Evolutionary conservation across 495 filamentous ascomycete species (phyloP), one percentile per base, ranked within the genome.

Genomic region (Penicillium roqueforti): DNA sequence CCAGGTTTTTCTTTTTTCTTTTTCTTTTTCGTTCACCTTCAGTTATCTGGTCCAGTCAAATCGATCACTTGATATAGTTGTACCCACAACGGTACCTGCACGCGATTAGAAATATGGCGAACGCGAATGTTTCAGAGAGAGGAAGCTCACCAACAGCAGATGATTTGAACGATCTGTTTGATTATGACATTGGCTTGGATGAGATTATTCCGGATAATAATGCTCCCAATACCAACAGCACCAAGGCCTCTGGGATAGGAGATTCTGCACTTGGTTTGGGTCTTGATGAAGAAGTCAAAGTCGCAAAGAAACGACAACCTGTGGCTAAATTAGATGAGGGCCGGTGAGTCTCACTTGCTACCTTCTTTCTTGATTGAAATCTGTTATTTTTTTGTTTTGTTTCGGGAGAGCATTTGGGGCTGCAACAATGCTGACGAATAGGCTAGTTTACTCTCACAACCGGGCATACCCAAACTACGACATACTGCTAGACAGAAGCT

Each of bases 271-370:
- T 75, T 18, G 59, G 68, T 3, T 66, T 95, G 19, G 91, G 90
- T 7, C 82, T 96, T 40, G 92, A 97, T 52, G 86, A 92, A 57
- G 89, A 96, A 60, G 79, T 99, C 56, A 86, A 87, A 57, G 75
- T 96, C 8, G 80, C 77, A 5, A 92, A 85, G 69, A 88, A 86
- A 62, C 78, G 89, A 58, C 81, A 75, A 18, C 87, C 89, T 6
- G 74, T 81, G 48, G 86, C 91, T 1, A 99, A 96, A 68, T 71
- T 99, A 40, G 95, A 98, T 63, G 91, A 95, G 57, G 66, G 72
- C 37, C 80, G 87, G 87, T 91, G 65, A 52, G 75, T 25, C 36
- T 13, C 23, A 16, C 7, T 1, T 41, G 7, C 5, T n/a, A 4
- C 13, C 14, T 10, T 16, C 9, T 11, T 32, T 32, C 9, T 11